Percentiles rank a stretch among this genome's conserved stretches.
These are phyloP conservation scores for Phialemonium atrogriseum DNA, from an alignment of 2,329 filamentous ascomycete genomes.

Conservation along the genomic window DNA sequence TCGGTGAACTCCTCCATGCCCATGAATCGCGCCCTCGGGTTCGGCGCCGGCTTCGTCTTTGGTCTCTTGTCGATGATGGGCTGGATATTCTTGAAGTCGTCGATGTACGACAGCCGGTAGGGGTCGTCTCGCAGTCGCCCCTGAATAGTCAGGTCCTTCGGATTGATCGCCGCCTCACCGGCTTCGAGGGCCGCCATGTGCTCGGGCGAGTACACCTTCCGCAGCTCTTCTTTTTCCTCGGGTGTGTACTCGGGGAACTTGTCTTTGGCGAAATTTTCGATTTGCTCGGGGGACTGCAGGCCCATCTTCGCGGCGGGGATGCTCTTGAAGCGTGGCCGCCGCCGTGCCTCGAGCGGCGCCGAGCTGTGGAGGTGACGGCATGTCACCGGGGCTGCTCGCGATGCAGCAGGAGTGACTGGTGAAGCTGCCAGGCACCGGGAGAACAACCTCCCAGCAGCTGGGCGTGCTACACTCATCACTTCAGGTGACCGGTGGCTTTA, in stretches of 20 bases:
- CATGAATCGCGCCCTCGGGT: slow-evolving; percentile 52
- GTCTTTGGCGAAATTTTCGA: slow-evolving; percentile 36
- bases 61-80: slow-evolving; percentile 68
- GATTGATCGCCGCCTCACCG: slow-evolving; percentile 68
- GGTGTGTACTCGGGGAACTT: slow-evolving; percentile 57
- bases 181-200: slow-evolving; percentile 77
- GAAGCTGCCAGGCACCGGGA: slow-evolving; percentile 37
- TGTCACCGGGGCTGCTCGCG: slow-evolving; percentile 23
- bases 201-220: slow-evolving; percentile 64
- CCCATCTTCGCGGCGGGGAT: slow-evolving; percentile 44
- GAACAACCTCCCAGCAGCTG: slow-evolving; percentile 41
- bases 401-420: slow-evolving; percentile 21
- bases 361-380: slow-evolving; percentile 45
- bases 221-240: slow-evolving; percentile 55
- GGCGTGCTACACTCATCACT: slow-evolving; percentile 47
- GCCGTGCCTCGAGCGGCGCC: slow-evolving; percentile 34
- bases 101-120: slow-evolving; percentile 66
- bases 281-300: slow-evolving; percentile 32
- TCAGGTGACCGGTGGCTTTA: slow-evolving; percentile 3
- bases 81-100: slow-evolving; percentile 72
- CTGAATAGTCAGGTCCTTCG: slow-evolving; percentile 66
- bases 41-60: slow-evolving; percentile 38
- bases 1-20: slow-evolving; percentile 51
- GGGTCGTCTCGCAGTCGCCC: slow-evolving; percentile 64
- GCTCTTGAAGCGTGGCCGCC: slow-evolving; percentile 42